Evolutionary conservation across 441 rosid species (phyloP).

Genomic region (Populus hybrid): DNA sequence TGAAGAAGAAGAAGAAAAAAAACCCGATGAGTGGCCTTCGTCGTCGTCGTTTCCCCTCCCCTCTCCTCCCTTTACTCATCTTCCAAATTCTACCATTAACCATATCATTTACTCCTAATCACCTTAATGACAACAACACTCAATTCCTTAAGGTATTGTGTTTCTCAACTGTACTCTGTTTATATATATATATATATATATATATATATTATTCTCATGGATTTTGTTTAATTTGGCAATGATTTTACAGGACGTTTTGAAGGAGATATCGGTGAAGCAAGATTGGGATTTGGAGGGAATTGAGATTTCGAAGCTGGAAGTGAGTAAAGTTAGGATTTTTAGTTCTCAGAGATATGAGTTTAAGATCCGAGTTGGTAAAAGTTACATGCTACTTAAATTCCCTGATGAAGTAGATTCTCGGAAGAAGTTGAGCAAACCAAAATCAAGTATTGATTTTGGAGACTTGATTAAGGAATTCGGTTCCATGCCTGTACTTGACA

Average conservation of each 20-base stretch:
- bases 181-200: neutral
- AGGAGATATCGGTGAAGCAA: conserved; percentile 49
- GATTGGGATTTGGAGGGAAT: conserved; percentile 50
- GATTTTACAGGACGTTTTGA: conserved; percentile 54
- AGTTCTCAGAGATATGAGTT: conserved; percentile 49
- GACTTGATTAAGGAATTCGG: conserved; percentile 36
- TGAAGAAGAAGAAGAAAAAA: too few species aligned
- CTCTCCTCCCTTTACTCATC: conserved; percentile 24
- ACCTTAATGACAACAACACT: neutral
- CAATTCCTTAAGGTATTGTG: conserved; percentile 47
- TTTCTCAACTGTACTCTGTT: neutral
- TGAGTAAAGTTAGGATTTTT: conserved; percentile 47
- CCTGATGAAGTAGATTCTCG: conserved; percentile 52
- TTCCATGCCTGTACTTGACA: conserved; percentile 35
- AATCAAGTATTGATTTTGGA: conserved; percentile 30
- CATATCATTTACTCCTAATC: conserved; percentile 27
- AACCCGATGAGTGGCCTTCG: conserved; percentile 1
- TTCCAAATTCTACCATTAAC: conserved; percentile 17
- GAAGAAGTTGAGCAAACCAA: conserved; percentile 30
- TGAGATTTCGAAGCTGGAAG: conserved; percentile 37
- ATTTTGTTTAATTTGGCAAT: neutral
- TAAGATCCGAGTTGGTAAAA: conserved; percentile 61
- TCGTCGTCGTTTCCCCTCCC: conserved; percentile 14
- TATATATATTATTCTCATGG: neutral
- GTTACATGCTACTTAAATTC: conserved; percentile 40